Percentiles rank a stretch among this genome's conserved stretches.
phyloP scores from a whole-genome alignment of 164 flowering plant genomes.

The Saururus chinensis region DNA sequence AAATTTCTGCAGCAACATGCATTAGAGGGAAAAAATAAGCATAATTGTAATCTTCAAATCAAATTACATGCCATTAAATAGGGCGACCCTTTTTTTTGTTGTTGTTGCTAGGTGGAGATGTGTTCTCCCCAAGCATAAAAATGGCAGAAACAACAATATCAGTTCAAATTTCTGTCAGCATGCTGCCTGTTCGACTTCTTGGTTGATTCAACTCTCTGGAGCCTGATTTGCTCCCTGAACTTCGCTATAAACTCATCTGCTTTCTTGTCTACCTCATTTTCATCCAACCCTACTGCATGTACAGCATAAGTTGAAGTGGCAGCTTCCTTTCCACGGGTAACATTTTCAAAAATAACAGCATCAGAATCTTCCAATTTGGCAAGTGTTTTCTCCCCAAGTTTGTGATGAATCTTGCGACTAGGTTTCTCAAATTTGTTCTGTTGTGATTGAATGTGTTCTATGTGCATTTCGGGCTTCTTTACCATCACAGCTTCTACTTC shows the following conservation, averaged over 20 bases:
- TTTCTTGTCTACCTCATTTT: constrained; percentile 61
- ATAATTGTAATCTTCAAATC: too few relatives aligned
- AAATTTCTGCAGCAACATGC: too few relatives aligned
- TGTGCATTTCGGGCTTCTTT: neutral
- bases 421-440: constrained; percentile 3
- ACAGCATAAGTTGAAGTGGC: constrained; percentile 2
- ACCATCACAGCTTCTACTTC: constrained; percentile 12
- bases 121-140: too few relatives aligned
- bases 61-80: too few relatives aligned
- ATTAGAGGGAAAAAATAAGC: too few relatives aligned
- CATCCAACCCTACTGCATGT: constrained; percentile 30
- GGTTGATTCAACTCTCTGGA: constrained; percentile 59
- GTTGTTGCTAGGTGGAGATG: too few relatives aligned
- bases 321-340: constrained; percentile 12
- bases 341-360: constrained; percentile 10
- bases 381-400: constrained; percentile 13
- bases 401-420: constrained; percentile 8
- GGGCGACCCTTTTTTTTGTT: too few relatives aligned
- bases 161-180: neutral
- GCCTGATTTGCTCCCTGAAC: constrained; percentile 90
- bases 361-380: constrained; percentile 32
- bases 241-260: constrained; percentile 94
- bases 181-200: constrained; percentile 3
- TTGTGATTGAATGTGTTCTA: neutral
- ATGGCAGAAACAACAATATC: neutral